These are phyloP conservation scores for Auxenochlorella protothecoides DNA, from an alignment of 139 green algal species.

Conservation along the genomic window DNA sequence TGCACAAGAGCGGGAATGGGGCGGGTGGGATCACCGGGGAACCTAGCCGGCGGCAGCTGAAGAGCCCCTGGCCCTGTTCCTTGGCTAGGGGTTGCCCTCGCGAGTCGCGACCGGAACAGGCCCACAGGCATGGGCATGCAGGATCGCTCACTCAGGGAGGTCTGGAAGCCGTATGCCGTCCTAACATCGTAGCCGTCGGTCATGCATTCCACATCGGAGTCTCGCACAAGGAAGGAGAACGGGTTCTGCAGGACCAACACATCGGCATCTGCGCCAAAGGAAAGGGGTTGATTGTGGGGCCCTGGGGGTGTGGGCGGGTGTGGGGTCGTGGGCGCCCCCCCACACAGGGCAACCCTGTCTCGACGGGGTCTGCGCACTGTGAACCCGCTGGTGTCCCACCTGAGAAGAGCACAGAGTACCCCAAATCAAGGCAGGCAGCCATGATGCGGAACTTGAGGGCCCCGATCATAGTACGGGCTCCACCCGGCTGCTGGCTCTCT, in stretches of 20 bases:
- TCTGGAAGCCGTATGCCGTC: constrained; percentile 56
- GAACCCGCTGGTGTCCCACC: neutral
- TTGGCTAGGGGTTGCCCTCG: no score
- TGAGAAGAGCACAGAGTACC: constrained; percentile 47
- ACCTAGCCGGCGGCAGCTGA: no score
- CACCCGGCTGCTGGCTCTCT: no score
- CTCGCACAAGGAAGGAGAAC: constrained; percentile 55
- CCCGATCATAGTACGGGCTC: neutral
- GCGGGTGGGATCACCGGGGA: no score
- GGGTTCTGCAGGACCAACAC: constrained; percentile 48
- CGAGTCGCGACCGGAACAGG: no score
- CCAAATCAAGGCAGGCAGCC: constrained; percentile 45
- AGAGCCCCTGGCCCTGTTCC: no score
- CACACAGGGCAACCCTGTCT: no score
- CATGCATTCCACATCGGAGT: constrained; percentile 65
- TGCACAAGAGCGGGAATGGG: no score
- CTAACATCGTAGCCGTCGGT: constrained; percentile 54
- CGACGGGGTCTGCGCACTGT: no score
- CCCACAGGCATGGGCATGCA: no score
- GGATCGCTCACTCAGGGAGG: constrained; percentile 3
- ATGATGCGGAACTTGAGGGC: constrained; percentile 72
- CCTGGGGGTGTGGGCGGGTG: no score
- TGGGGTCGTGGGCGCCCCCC: no score
- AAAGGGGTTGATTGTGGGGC: neutral
- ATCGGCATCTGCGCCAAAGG: constrained; percentile 26